A percentile compares a stretch with the other conserved stretches of the same genome.
phyloP scores from a whole-genome alignment of 768 basidiomycete species.

The Chlorophyllum brunneum region DNA sequence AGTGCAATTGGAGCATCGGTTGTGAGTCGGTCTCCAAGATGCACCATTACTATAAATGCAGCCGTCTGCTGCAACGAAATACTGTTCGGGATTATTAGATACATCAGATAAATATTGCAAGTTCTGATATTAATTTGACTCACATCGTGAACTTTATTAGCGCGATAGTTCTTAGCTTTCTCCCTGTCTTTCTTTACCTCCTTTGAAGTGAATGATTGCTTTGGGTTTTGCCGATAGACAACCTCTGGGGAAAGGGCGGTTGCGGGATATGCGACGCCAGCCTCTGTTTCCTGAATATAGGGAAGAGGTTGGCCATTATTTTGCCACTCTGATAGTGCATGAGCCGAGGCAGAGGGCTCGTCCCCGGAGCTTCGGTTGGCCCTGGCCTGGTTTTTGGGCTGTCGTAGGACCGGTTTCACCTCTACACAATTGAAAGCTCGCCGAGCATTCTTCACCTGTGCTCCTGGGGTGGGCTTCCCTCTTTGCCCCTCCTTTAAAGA shows the following conservation, averaged over 20 bases:
- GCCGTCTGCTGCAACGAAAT: not conserved
- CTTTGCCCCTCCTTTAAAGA: too few species aligned
- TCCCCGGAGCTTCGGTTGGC: too few species aligned
- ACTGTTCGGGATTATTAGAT: too few species aligned
- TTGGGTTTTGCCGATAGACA: not conserved
- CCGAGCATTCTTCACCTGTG: not conserved
- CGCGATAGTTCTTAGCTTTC: not conserved
- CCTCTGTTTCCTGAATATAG: not conserved
- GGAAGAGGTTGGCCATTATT: not conserved
- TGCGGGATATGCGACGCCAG: not conserved
- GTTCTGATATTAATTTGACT: too few species aligned
- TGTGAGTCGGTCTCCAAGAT: not conserved
- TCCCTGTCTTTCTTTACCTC: not conserved
- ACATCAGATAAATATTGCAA: not conserved
- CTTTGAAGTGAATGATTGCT: not conserved
- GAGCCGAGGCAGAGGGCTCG: too few species aligned
- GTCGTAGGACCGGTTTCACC: not conserved
- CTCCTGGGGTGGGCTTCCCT: not conserved
- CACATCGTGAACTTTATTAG: not conserved
- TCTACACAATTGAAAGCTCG: not conserved
- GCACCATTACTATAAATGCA: not conserved
- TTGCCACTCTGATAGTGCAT: not conserved
- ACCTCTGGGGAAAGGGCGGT: not conserved
- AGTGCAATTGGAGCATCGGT: not conserved
- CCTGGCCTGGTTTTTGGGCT: not conserved